Evolutionary conservation across 768 basidiomycete species (phyloP), one percentile per base, ranked within the genome.

Genomic region (Collybia sp.): DNA sequence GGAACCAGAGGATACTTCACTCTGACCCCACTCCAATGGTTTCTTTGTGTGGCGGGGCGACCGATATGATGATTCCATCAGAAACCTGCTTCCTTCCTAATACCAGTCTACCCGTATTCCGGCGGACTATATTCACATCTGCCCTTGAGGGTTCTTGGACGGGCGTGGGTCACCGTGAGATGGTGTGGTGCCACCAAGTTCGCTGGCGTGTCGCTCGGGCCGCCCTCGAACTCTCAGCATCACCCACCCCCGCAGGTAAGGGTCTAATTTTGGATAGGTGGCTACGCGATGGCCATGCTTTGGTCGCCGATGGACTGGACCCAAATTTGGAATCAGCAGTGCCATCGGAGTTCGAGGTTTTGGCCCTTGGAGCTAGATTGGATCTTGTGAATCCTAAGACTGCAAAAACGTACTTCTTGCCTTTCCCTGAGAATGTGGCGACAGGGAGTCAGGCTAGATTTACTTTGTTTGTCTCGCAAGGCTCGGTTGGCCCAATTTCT

Each of bases 111-210:
- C 53, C 55, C 15, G 51, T 57, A 12, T 83, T 77, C 48, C 64
- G 82, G 35, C 72, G 74, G 33, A 85, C 83, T 1, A 72, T 94
- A 4, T 95, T 96, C 58, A 88, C 92, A 1, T 88, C 88, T 30
- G 85, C 83, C 1, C 69, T 98, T 18, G 88, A 94, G 40, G 90
- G 91, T n/a, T 79, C 85, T 2, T 95, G 93, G 89, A 91, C 94
- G 2, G 91, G 92, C 2, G 89, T 97, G 4, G 95, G 94, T 18
- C 96, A 99, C 62, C 83, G 83, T 35, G 94, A 90, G 49, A 94
- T 97, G 80, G 92, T 98, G 3, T 99, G 96, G 96, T 98, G 96
- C 59, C 91, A 97, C 64, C 96, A 99, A 65, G 84, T 97, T 9
- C 85, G 96, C 34, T 91, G 86, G 87, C 79, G 83, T 17, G 71